Percentiles rank a stretch among this genome's conserved stretches.
These are phyloP conservation scores for Roridomyces roridus DNA, from an alignment of 768 basidiomycete species.

Conservation along the genomic window DNA sequence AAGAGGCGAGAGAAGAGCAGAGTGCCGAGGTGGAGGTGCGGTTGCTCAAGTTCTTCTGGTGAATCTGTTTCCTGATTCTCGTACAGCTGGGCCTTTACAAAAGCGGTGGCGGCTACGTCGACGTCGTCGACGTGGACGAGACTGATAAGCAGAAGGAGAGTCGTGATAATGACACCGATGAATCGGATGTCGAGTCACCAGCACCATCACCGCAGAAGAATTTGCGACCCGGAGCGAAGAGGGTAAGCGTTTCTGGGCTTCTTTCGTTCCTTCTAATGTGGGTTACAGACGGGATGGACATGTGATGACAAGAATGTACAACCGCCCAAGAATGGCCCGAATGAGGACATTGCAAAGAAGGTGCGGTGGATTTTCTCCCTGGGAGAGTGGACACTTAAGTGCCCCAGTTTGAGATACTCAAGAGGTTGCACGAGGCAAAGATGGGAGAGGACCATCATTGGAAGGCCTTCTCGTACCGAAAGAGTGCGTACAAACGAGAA, in stretches of 20 bases:
- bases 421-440: conserved; percentile 68
- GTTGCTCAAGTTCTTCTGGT: not conserved
- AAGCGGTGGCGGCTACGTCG: conserved; percentile 45
- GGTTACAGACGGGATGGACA: conserved; percentile 63
- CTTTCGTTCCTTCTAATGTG: conserved; percentile 2
- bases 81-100: not conserved
- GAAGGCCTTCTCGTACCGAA: conserved; percentile 69
- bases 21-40: conserved; percentile 44
- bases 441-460: conserved; percentile 66
- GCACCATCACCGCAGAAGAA: conserved; percentile 28
- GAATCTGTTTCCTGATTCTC: not conserved
- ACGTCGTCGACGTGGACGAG: conserved; percentile 39
- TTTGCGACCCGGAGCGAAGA: conserved; percentile 32
- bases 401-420: conserved; percentile 68
- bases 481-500: conserved; percentile 62
- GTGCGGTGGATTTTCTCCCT: conserved; percentile 37
- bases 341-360: conserved; percentile 80
- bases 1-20: conserved; percentile 54
- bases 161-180: too few species aligned
- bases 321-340: conserved; percentile 47
- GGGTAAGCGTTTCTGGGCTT: conserved; percentile 30
- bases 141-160: conserved; percentile 26
- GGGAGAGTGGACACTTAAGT: not conserved
- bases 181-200: conserved; percentile 28
- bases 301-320: conserved; percentile 59